Evolutionary conservation across 768 basidiomycete genomes (phyloP).

Genomic region (Suillus clintonianus): DNA sequence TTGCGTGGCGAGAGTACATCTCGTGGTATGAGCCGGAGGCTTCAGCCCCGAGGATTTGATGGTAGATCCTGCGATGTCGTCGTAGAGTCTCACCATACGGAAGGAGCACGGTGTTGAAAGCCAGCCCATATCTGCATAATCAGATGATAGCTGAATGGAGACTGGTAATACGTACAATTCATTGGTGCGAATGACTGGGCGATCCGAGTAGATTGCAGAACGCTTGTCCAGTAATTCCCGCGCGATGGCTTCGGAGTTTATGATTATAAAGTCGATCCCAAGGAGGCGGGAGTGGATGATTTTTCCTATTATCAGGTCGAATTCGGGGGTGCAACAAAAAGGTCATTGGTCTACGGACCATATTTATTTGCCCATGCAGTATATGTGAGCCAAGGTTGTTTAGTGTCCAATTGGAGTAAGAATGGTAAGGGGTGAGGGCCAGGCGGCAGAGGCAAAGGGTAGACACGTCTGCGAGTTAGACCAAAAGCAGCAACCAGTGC

Average conservation of each 20-base stretch:
- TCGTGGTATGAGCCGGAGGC: neutral
- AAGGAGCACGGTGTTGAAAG: slow-evolving; percentile 9
- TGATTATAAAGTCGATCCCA: slow-evolving; percentile 7
- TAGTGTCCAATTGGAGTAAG: neutral
- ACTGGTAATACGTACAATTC: neutral
- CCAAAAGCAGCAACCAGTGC: neutral
- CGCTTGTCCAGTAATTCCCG: slow-evolving; percentile 8
- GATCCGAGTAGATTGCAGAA: slow-evolving; percentile 11
- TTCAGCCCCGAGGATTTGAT: slow-evolving; percentile 10
- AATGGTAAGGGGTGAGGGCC: neutral
- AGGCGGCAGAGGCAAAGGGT: neutral
- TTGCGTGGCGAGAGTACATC: slow-evolving; percentile 1
- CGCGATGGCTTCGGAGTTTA: slow-evolving; percentile 12
- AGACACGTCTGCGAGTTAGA: neutral
- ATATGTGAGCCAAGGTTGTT: neutral
- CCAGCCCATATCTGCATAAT: neutral
- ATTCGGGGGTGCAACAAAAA: neutral
- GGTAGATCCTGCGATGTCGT: too few relatives aligned
- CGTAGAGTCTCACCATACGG: slow-evolving; percentile 15
- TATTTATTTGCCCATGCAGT: neutral
- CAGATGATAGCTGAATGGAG: neutral
- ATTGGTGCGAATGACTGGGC: neutral
- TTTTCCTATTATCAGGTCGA: neutral
- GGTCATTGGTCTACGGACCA: neutral
- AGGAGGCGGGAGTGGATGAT: slow-evolving; percentile 1